phyloP scores from a whole-genome alignment of 768 basidiomycete species.

The Naematelia aurantialba region DNA sequence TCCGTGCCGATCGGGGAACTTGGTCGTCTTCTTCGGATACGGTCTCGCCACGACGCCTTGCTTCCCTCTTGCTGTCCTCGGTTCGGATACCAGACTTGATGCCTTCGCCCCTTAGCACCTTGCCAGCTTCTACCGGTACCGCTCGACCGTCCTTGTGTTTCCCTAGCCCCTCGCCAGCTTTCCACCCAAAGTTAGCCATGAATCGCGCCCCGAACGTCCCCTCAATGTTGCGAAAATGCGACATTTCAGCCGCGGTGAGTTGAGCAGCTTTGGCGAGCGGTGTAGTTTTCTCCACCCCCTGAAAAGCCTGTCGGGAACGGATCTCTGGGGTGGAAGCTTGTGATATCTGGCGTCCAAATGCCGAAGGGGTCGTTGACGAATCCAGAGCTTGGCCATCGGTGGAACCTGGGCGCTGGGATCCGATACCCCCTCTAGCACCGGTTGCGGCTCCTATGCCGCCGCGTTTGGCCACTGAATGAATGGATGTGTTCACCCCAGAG shows the following conservation, averaged over 20 bases:
- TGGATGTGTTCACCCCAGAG: no score
- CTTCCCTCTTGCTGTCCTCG: slow-evolving; percentile 50
- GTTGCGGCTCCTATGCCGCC: slow-evolving; percentile 1
- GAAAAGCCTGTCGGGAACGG: slow-evolving; percentile 11
- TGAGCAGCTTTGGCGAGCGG: slow-evolving; percentile 49
- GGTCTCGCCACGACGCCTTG: slow-evolving; percentile 40
- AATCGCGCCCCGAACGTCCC: slow-evolving; percentile 80
- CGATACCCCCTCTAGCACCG: slow-evolving; percentile 23
- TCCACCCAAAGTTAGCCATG: slow-evolving; percentile 95
- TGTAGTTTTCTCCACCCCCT: slow-evolving; percentile 9
- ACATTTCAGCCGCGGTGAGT: slow-evolving; percentile 64
- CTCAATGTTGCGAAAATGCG: slow-evolving; percentile 77
- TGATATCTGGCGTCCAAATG: slow-evolving; percentile 22
- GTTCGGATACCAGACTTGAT: slow-evolving; percentile 46
- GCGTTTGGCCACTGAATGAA: not conserved
- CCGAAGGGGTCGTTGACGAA: slow-evolving; percentile 11
- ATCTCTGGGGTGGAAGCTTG: slow-evolving; percentile 2
- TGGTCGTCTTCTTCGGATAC: slow-evolving; percentile 47
- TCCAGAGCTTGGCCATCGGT: slow-evolving; percentile 16
- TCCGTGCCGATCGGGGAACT: slow-evolving; percentile 11
- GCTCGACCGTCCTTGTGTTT: slow-evolving; percentile 44
- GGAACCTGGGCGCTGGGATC: slow-evolving; percentile 14
- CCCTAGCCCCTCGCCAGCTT: slow-evolving; percentile 57
- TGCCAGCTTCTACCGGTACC: slow-evolving; percentile 44
- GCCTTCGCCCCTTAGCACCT: slow-evolving; percentile 42